A percentile compares a stretch with the other conserved stretches of the same genome.
phyloP scores from a whole-genome alignment of 2,329 filamentous ascomycete genomes.

The Fusarium austroafricanum region DNA sequence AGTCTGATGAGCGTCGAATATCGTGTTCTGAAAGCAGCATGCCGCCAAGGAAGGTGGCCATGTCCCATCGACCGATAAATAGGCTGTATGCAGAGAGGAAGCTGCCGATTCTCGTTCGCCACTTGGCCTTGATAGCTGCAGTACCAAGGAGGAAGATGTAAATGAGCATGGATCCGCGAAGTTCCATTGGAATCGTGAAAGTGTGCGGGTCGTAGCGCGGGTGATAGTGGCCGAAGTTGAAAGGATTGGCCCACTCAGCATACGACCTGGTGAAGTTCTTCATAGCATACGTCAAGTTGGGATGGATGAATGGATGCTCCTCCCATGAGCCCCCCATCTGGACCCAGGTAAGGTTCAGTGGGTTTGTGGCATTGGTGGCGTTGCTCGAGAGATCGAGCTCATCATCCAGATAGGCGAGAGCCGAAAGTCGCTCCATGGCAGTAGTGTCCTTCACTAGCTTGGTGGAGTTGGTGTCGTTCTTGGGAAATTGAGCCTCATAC shows the following conservation, averaged over 20 bases:
- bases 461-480: constrained; percentile 29
- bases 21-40: constrained; percentile 53
- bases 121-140: constrained; percentile 51
- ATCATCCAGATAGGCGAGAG: constrained; percentile 3
- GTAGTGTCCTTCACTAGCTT: constrained; percentile 1
- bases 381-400: constrained; percentile 17
- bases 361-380: constrained; percentile 47
- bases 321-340: constrained; percentile 57
- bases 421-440: constrained; percentile 4
- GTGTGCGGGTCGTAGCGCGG: constrained; percentile 57
- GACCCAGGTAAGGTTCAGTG: constrained; percentile 49
- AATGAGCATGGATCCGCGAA: constrained; percentile 55
- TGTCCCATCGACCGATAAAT: constrained; percentile 54
- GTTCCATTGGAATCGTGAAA: constrained; percentile 57
- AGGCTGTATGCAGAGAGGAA: constrained; percentile 51
- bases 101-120: constrained; percentile 48
- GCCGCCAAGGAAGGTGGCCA: constrained; percentile 54
- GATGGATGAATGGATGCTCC: constrained; percentile 55
- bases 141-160: constrained; percentile 56
- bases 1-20: constrained; percentile 43
- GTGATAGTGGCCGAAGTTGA: constrained; percentile 55
- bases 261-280: constrained; percentile 54
- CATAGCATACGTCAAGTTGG: constrained; percentile 53
- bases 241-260: constrained; percentile 56
- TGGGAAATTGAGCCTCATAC: constrained; percentile 25